Evolutionary conservation across 768 basidiomycete species (phyloP).

Genomic region (Kwoniella heveanensis): DNA sequence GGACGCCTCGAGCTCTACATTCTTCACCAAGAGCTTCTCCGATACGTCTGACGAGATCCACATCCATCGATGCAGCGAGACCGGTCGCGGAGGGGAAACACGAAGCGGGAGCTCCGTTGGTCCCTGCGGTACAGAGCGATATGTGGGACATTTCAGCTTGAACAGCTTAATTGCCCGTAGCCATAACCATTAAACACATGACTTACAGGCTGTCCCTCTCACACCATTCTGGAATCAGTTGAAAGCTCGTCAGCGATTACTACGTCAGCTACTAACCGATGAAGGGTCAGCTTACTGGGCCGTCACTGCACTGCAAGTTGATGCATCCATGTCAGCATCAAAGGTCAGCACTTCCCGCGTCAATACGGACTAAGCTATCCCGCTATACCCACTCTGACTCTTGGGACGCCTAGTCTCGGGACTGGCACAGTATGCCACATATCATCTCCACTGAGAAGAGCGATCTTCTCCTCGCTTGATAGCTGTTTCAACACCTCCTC

Average conservation of each 20-base stretch:
- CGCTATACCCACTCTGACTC: slow-evolving; percentile 32
- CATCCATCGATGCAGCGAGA: slow-evolving; percentile 64
- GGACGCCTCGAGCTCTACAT: slow-evolving; percentile 60
- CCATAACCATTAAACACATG: no score
- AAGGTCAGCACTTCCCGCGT: not conserved
- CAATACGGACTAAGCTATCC: no score
- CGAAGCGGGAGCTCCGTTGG: slow-evolving; percentile 64
- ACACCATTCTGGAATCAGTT: slow-evolving; percentile 29
- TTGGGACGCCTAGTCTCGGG: slow-evolving; percentile 29
- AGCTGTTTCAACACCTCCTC: slow-evolving; percentile 28
- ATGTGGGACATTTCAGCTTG: not conserved
- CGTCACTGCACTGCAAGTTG: slow-evolving; percentile 28
- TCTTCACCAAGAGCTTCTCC: slow-evolving; percentile 64
- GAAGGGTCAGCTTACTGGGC: slow-evolving; percentile 24
- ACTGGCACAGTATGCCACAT: slow-evolving; percentile 46
- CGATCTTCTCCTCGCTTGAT: slow-evolving; percentile 41
- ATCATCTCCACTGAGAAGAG: slow-evolving; percentile 35
- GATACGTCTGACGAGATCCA: slow-evolving; percentile 60
- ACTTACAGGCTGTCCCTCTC: slow-evolving; percentile 37
- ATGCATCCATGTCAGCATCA: slow-evolving; percentile 8
- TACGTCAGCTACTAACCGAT: no score
- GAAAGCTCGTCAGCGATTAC: no score
- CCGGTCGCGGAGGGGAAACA: slow-evolving; percentile 66
- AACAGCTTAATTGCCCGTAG: not conserved
- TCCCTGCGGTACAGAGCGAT: slow-evolving; percentile 55